Base-by-base conservation (phyloP, 768 basidiomycete species). In the Suillus hirtellus region DNA sequence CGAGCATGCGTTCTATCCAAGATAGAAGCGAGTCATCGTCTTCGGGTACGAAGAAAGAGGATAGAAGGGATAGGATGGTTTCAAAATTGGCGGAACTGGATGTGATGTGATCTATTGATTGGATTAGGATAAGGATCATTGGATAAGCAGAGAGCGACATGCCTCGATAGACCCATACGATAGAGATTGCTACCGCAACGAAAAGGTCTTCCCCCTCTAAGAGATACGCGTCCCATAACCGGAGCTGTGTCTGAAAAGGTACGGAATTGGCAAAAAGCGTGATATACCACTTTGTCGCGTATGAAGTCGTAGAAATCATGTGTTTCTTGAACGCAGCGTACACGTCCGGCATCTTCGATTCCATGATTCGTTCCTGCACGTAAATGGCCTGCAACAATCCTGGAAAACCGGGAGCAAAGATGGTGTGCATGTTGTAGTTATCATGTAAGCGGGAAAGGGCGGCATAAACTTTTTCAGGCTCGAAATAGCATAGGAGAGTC, bases 241-340 rank as follows among this genome's bases (percentile, higher is more conserved):
- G 84, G 34, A 99, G 78, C 78, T 98, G 95, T 54, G 90, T 94
- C 75, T 96, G 93, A 75, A 96, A 99, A 27, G 96, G 95, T 49
- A 99, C 89, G 0, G 93, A 92, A 72, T 96, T 97, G 58, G 95
- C 88, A 71, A 98, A 99, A 15, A 99, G 80, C 2, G 97, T 99
- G 75, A 99, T 99, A 73, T 98, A 99, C 97, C 97, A 99, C 76
- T 99, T 99, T 2, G 96, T 98, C 34, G 95, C 95, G 77, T 96
- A 99, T 21, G 93, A 87, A 35, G 95, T 96, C 14, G 94, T 95
- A 9, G 92, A 92, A 63, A 99, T 90, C 84, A 86, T 90, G 69
- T 98, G 89, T 69, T 86, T 89, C 78, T 88, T 86, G 78, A 98
- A 95, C 21, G 92, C 88, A 21, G 80, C 81, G 69, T 91, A 96